Evolutionary conservation across 208 protist genomes (phyloP), one percentile per base, ranked within the genome.

Genomic region (Acanthamoeba lugdunensis): DNA sequence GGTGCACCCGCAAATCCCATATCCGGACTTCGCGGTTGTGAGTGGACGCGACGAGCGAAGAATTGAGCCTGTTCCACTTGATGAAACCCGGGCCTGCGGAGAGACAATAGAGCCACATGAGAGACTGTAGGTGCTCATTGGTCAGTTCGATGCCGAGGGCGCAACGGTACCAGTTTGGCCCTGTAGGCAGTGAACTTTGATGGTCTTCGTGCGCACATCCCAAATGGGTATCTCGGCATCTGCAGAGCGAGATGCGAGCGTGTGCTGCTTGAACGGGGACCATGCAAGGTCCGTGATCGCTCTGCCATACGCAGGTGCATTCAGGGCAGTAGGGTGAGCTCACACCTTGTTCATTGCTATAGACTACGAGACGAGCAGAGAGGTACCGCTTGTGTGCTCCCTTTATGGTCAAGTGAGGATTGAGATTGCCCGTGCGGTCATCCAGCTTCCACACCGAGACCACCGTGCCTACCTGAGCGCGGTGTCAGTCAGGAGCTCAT

Each of bases 31-130:
- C 30, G 30, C 71, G 33, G 21, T 79, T 50, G 71, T 79, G 71
- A n/a, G 71, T 79, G 14, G 71, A 79, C 0, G 71, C 71, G 28
- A 79, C 7, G 41, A 79, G 71, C 21, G 71, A 79, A 33, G 71
- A 79, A 30, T 79, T 79, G 41, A 79, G 71, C 71, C 71, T 79
- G 71, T 79, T 79, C 71, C 71, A 79, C 33, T 79, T 79, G 71
- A 79, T 79, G 71, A 50, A 45, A 14, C 71, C 71, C 13, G 71
- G 28, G 16, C 71, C 71, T 79, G 37, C 41, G 23, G 18, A 14
- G 67, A 75, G 28, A 75, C 48, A 50, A 50, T 14, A 50, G 48
- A 50, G 48, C 48, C 48, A 50, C 48, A 1, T 50, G 11, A 13
- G 0, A 11, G 41, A 18, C 21, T 13, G 21, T 1, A 2, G 11